Base-by-base conservation (phyloP, 441 rosid genomes). In the Raphanus hybrid region DNA sequence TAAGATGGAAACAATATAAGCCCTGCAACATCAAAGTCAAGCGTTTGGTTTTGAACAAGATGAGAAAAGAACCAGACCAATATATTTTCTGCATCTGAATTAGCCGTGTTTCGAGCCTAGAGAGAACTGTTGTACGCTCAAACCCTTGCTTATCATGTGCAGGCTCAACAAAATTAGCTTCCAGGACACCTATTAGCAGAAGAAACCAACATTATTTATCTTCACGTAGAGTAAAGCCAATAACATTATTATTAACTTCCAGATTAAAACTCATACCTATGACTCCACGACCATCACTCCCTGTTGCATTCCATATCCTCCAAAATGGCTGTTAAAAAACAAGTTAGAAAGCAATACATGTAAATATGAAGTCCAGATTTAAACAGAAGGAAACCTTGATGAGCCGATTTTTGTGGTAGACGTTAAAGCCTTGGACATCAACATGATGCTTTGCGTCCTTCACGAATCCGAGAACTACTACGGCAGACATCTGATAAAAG, bases 291-390 rank as follows among this genome's bases (percentile, higher is more conserved):
- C 98, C 98, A 80, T 85, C 90, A 85, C 97, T 90, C 64, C 92
- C 97, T 6, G 96, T 58, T 64, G 98, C 84, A 85, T 91, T 90
- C 97, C 98, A 93, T 20, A 93, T 85, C 89, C 97, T 93, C 97
- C 98, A 93, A 80, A 93, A 93, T 48, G 97, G 98, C 98, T 93
- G 87, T 64, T 65, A 15, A 14, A 41, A 77, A 75, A 73, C 26
- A 62, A 50, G 37, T 64, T 20, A 64, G 41, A 26, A 8, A 73
- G 15, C 29, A 18, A n/a, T 20, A 73, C 64, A 73, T 48, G 37
- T 3, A 50, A 73, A 63, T 63, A 73, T 16, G 1, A 48, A 10
- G 29, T 62, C 18, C 34, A 43, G 26, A 23, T 3, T 34, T 18
- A 34, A 34, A 37, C 11, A 62, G 55, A 67, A 72, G 52, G 82